phyloP scores from a whole-genome alignment of 805 yeast genomes.

The Yamadazyma sp. region DNA sequence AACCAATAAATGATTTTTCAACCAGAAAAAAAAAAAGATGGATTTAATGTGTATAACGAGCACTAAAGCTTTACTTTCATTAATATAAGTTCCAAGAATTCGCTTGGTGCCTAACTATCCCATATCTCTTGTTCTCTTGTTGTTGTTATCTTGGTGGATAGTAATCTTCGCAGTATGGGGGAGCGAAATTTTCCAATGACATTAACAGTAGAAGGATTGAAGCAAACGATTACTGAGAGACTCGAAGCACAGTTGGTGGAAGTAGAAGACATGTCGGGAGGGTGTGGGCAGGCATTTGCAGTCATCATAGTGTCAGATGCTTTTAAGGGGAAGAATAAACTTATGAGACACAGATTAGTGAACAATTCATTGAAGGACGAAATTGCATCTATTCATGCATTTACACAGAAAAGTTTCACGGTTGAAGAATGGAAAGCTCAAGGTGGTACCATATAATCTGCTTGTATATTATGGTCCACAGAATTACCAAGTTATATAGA shows the following conservation, averaged over 20 bases:
- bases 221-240: slow-evolving; percentile 48
- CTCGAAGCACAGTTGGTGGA: slow-evolving; percentile 64
- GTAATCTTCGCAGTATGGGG: too few species aligned
- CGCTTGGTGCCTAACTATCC: too few species aligned
- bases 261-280: slow-evolving; percentile 80
- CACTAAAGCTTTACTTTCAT: too few species aligned
- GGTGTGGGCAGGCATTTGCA: slow-evolving; percentile 98
- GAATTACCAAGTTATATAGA: too few species aligned
- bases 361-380: slow-evolving; percentile 79
- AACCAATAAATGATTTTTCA: too few species aligned
- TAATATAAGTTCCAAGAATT: too few species aligned
- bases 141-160: too few species aligned
- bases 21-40: too few species aligned
- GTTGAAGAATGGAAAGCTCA: slow-evolving; percentile 74
- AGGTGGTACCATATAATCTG: slow-evolving; percentile 26
- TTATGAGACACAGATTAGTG: slow-evolving; percentile 83
- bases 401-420: slow-evolving; percentile 87
- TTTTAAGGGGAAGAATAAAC: slow-evolving; percentile 78
- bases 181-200: too few species aligned
- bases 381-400: slow-evolving; percentile 86
- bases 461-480: neutral
- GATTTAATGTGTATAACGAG: neutral
- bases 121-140: too few species aligned
- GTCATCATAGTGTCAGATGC: slow-evolving; percentile 74
- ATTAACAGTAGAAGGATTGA: slow-evolving; percentile 41